These are phyloP conservation scores for Gloeopeniophorella convolvens DNA, from an alignment of 768 basidiomycete species.

Conservation along the genomic window DNA sequence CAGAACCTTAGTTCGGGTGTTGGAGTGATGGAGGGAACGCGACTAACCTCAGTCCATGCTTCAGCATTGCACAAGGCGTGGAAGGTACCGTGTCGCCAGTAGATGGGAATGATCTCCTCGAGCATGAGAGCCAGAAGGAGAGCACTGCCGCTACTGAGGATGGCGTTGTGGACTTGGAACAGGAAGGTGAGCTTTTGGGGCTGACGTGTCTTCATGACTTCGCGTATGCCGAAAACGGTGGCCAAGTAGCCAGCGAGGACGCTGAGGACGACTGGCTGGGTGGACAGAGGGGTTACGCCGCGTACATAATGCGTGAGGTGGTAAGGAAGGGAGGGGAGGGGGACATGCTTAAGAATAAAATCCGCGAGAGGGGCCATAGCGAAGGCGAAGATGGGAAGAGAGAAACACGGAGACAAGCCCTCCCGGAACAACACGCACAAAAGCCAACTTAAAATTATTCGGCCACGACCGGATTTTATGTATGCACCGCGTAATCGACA, in stretches of 20 bases:
- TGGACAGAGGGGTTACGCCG: conserved; percentile 78
- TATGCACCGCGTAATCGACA: too few relatives aligned
- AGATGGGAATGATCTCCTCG: conserved; percentile 84
- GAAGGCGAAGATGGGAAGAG: conserved; percentile 8
- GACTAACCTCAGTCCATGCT: conserved; percentile 84
- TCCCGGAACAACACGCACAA: conserved; percentile 1
- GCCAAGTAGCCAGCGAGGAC: conserved; percentile 77
- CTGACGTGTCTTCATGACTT: conserved; percentile 72
- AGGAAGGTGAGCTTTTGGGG: conserved; percentile 72
- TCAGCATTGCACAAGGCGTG: conserved; percentile 66
- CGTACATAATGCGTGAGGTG: conserved; percentile 59
- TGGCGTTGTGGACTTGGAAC: conserved; percentile 87
- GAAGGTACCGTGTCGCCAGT: conserved; percentile 65
- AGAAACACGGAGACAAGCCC: conserved; percentile 17
- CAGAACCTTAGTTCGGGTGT: background rate
- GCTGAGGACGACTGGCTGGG: conserved; percentile 57
- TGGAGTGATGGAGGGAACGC: conserved; percentile 1
- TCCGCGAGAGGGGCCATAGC: conserved; percentile 72
- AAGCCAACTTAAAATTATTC: background rate
- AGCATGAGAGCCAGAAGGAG: conserved; percentile 82
- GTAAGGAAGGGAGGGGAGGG: conserved; percentile 47
- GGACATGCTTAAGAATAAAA: conserved; percentile 52
- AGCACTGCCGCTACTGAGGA: conserved; percentile 80
- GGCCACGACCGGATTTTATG: conserved; percentile 5
- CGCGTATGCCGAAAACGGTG: conserved; percentile 79